Evolutionary conservation across 495 filamentous ascomycete genomes (phyloP).

Genomic region (Aspergillus bertholletiae): DNA sequence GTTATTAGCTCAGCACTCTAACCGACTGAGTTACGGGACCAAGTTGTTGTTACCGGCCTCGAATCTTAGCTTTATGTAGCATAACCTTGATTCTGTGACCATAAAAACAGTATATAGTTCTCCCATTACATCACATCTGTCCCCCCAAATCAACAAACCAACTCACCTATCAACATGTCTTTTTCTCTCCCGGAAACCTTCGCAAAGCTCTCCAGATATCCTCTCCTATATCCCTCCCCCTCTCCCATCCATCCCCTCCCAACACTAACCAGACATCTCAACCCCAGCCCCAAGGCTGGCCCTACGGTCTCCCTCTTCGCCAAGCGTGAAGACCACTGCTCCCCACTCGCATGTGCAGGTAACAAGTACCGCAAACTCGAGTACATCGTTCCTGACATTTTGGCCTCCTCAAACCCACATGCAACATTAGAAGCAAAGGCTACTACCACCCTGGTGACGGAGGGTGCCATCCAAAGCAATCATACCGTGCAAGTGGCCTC

Average conservation of each 20-base stretch:
- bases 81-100: neutral
- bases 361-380: slow-evolving; percentile 46
- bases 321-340: slow-evolving; percentile 40
- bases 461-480: slow-evolving; percentile 41
- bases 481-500: slow-evolving; percentile 39
- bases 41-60: neutral
- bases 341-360: slow-evolving; percentile 34
- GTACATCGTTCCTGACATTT: slow-evolving; percentile 39
- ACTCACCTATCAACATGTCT: neutral
- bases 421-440: neutral
- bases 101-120: neutral
- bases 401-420: slow-evolving; percentile 4
- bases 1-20: slow-evolving; percentile 2
- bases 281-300: slow-evolving; percentile 5
- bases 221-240: slow-evolving; percentile 27
- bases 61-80: neutral
- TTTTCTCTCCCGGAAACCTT: slow-evolving; percentile 24
- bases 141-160: neutral
- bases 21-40: slow-evolving; percentile 1
- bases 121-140: neutral
- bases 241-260: slow-evolving; percentile 35
- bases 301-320: slow-evolving; percentile 26
- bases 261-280: slow-evolving; percentile 15
- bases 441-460: slow-evolving; percentile 35
- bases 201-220: slow-evolving; percentile 28